Evolutionary conservation across 768 basidiomycete genomes (phyloP), one percentile per base, ranked within the genome.

Genomic region (Cystobasidium onofrii): DNA sequence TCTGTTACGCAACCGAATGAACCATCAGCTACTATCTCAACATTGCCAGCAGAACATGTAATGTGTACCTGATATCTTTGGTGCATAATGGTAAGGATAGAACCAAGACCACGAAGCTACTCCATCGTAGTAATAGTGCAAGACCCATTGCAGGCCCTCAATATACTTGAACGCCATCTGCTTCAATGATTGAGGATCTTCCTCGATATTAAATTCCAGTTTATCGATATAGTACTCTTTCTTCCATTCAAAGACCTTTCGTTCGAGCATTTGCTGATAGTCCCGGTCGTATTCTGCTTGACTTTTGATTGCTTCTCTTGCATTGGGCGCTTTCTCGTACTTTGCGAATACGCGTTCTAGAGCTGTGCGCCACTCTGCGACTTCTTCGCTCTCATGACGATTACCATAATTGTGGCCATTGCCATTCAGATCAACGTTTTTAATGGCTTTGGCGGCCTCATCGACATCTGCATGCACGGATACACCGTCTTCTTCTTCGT

Each of bases 71-170:
- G 92, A 92, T 70, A 98, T 97, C 33, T 93, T 87, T 25, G 96
- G 96, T 0, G 96, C 90, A 80, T 94, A 99, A 80, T 99, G 95
- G 80, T 97, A 98, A 81, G 94, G 84, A 82, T 98, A 98, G 83
- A 95, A 99, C 96, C 96, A 98, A 25, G 91, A 86, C 96, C 96
- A 99, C 18, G 92, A 94, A 4, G 92, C 90, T 20, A 98, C 93
- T 4, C 96, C 96, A 75, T 90, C 87, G 81, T 97, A 98, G 81
- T 99, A 99, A 81, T 99, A 99, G 80, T 92, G 90, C 89, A 99
- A 90, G 36, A 98, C 92, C 96, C 95, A 98, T 79, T 99, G 96
- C 75, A 99, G 82, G 0, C 96, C 96, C 80, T 98, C 91, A 20
- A 91, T 86, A 80, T 96, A 99, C 73, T 87, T 86, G 79, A 85